These are phyloP conservation scores for Arctium minus DNA, from an alignment of 129 eudicot species.

Conservation along the genomic window DNA sequence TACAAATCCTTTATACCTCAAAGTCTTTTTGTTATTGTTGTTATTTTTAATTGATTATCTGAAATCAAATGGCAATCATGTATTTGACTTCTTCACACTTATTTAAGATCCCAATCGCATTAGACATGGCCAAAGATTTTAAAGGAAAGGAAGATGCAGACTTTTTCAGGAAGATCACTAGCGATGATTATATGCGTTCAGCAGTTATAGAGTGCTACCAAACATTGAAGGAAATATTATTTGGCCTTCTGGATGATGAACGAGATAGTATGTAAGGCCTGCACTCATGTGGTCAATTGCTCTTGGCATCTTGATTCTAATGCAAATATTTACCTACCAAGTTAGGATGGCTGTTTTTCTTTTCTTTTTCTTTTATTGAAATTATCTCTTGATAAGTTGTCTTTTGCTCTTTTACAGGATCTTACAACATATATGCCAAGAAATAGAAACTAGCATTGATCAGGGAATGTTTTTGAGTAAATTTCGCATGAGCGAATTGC, in stretches of 20 bases:
- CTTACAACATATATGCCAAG: slow-evolving; percentile 47
- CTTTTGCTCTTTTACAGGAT: slow-evolving; percentile 44
- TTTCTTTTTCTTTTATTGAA: background rate
- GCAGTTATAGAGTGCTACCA: slow-evolving; percentile 90
- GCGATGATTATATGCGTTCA: slow-evolving; percentile 81
- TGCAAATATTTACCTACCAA: slow-evolving; percentile 5
- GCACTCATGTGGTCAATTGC: background rate
- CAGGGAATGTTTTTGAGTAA: slow-evolving; percentile 49
- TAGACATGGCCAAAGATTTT: slow-evolving; percentile 99
- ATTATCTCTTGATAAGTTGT: background rate
- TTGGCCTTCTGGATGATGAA: slow-evolving; percentile 51
- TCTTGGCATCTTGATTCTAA: background rate
- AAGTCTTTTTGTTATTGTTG: background rate
- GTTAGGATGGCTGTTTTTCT: background rate
- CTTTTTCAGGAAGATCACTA: slow-evolving; percentile 66
- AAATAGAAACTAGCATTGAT: slow-evolving; percentile 68
- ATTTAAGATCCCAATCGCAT: slow-evolving; percentile 86
- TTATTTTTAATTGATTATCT: slow-evolving; percentile 5
- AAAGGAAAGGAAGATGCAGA: slow-evolving; percentile 79
- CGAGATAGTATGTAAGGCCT: slow-evolving; percentile 62
- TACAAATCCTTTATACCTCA: slow-evolving; percentile 14
- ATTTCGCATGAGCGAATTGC: slow-evolving; percentile 74
- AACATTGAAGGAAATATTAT: slow-evolving; percentile 61
- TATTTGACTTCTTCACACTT: background rate
- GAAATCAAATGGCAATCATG: background rate